phyloP scores from a whole-genome alignment of 345 rosid species.

The Euphorbia peplus region DNA sequence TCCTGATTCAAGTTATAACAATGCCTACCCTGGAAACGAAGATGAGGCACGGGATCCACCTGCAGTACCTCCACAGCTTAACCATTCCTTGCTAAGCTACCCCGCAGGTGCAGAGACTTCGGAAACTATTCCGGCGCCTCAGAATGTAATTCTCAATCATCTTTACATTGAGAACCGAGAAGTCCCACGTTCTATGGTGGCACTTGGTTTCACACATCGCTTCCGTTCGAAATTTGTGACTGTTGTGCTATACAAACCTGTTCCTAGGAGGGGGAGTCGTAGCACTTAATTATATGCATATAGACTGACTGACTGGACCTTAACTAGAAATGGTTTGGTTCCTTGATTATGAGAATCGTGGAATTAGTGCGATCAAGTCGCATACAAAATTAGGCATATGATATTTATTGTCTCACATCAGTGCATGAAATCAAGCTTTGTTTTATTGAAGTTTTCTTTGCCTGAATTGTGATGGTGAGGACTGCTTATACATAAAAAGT shows the following conservation, averaged over 20 bases:
- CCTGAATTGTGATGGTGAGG: constrained; percentile 16
- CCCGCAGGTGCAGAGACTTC: constrained; percentile 43
- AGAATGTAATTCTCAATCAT: constrained; percentile 73
- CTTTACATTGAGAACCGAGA: constrained; percentile 86
- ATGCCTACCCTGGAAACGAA: constrained; percentile 50
- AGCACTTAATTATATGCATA: constrained; percentile 39
- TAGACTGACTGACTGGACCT: constrained; percentile 8
- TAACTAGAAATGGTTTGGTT: constrained; percentile 14
- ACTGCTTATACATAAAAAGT: constrained; percentile 14
- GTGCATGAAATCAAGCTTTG: constrained; percentile 10
- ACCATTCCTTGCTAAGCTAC: constrained; percentile 53
- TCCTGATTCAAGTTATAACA: constrained; percentile 91
- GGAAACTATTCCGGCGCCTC: constrained; percentile 54
- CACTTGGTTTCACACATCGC: constrained; percentile 91
- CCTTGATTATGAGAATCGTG: constrained; percentile 15
- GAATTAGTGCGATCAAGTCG: constrained; percentile 15
- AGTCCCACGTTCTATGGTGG: constrained; percentile 81
- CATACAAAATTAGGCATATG: constrained; percentile 19
- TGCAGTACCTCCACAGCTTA: constrained; percentile 71
- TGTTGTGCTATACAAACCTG: constrained; percentile 88
- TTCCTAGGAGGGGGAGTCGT: constrained; percentile 38
- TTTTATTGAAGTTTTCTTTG: constrained; percentile 17
- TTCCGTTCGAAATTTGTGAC: constrained; percentile 84
- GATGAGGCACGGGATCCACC: constrained; percentile 95
- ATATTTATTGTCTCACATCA: constrained; percentile 21